A percentile compares a stretch with the other conserved stretches of the same genome.
Conservation (phyloP, 2,329 filamentous ascomycete genomes). For the Xylaria sp. region DNA sequence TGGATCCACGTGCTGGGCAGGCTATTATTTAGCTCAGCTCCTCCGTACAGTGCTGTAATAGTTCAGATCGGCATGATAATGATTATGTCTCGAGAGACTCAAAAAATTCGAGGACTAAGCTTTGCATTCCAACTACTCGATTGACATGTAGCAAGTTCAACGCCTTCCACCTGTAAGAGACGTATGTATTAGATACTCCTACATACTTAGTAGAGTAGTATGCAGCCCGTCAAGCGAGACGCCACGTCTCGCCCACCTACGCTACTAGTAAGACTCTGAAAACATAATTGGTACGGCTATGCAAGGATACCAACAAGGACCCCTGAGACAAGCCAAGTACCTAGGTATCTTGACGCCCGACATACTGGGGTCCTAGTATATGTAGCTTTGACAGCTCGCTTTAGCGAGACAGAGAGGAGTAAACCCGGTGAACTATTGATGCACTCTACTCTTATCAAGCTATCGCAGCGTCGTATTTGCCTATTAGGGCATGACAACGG, state of each 20-base stretch:
- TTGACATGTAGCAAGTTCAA: neutral
- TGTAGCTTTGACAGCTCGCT: constrained; percentile 25
- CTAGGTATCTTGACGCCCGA: neutral
- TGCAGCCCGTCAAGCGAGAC: neutral
- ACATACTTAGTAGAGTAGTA: neutral
- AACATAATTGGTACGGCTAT: constrained; percentile 13
- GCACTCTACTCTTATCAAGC: neutral
- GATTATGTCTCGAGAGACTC: neutral
- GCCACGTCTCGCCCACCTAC: neutral
- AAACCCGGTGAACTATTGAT: constrained; percentile 19
- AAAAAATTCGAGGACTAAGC: neutral
- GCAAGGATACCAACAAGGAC: neutral
- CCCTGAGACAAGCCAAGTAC: neutral
- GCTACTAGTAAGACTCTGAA: neutral
- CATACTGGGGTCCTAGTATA: neutral
- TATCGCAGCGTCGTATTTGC: constrained; percentile 15
- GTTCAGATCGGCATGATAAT: neutral
- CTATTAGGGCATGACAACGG: constrained; percentile 15
- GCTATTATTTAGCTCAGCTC: neutral
- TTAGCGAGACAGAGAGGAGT: constrained; percentile 15
- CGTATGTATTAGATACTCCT: neutral
- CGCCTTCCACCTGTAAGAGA: neutral
- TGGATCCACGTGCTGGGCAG: neutral
- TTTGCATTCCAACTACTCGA: neutral
- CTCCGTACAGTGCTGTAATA: neutral